Evolutionary conservation across 805 yeast species (phyloP).

Genomic region (Wickerhamiella siamensis): DNA sequence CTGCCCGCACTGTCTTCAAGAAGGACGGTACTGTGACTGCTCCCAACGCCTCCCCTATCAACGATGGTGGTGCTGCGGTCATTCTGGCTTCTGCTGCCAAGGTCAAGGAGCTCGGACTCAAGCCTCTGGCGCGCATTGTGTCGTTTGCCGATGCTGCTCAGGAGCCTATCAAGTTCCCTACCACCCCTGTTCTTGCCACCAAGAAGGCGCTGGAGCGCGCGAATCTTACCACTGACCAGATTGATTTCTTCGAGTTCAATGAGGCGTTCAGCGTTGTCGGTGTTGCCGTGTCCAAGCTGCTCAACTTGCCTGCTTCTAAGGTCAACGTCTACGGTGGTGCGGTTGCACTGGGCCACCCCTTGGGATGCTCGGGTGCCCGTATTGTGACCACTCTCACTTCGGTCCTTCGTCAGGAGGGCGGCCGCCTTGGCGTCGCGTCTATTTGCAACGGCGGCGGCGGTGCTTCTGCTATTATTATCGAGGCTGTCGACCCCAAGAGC

Average conservation of each 20-base stretch:
- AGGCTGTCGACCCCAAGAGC: slow-evolving; percentile 32
- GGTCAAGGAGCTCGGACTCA: slow-evolving; percentile 71
- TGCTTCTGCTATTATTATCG: slow-evolving; percentile 84
- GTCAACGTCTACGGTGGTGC: slow-evolving; percentile 94
- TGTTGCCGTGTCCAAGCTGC: slow-evolving; percentile 70
- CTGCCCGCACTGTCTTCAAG: slow-evolving; percentile 91
- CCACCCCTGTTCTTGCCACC: slow-evolving; percentile 88
- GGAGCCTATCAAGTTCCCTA: slow-evolving; percentile 86
- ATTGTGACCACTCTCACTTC: slow-evolving; percentile 73
- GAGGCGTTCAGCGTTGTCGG: slow-evolving; percentile 98
- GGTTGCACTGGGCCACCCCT: slow-evolving; percentile 90
- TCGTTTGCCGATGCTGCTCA: slow-evolving; percentile 99
- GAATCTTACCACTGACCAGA: slow-evolving; percentile 42
- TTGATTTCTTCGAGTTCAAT: slow-evolving; percentile 89
- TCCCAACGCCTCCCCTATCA: slow-evolving; percentile 89
- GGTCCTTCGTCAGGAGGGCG: slow-evolving; percentile 70
- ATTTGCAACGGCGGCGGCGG: slow-evolving; percentile 99
- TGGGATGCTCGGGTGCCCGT: slow-evolving; percentile 95
- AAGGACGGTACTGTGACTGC: slow-evolving; percentile 95
- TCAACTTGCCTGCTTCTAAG: slow-evolving; percentile 41
- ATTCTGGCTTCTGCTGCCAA: slow-evolving; percentile 73
- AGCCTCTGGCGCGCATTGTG: slow-evolving; percentile 73
- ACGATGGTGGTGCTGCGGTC: slow-evolving; percentile 97
- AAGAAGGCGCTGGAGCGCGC: slow-evolving; percentile 94
- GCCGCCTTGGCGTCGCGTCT: slow-evolving; percentile 86